These are phyloP conservation scores for Lavandula angustifolia DNA, from an alignment of 257 asterid genomes.

Conservation along the genomic window DNA sequence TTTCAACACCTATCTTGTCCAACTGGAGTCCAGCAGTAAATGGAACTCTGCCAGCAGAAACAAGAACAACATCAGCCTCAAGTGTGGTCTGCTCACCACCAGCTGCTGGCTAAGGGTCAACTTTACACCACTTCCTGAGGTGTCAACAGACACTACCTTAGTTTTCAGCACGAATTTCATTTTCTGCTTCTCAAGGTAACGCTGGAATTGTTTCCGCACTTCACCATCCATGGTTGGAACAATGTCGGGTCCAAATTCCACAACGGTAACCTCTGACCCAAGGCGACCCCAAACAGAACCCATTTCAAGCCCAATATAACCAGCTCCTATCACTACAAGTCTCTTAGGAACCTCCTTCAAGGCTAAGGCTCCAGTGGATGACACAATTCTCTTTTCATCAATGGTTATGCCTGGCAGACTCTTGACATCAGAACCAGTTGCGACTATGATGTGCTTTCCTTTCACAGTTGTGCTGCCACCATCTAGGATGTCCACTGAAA, in stretches of 20 bases:
- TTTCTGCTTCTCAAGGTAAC: slow-evolving; percentile 90
- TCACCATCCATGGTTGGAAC: slow-evolving; percentile 96
- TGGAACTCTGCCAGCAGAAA: too few relatives aligned
- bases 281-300: too few relatives aligned
- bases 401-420: slow-evolving; percentile 42
- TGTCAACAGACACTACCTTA: slow-evolving; percentile 84
- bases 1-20: too few relatives aligned
- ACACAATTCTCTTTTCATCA: slow-evolving; percentile 46
- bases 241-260: too few relatives aligned
- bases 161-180: slow-evolving; percentile 94
- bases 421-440: slow-evolving; percentile 67
- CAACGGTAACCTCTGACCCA: too few relatives aligned
- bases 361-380: slow-evolving; percentile 47
- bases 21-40: too few relatives aligned
- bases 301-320: too few relatives aligned
- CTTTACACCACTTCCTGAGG: slow-evolving; percentile 64
- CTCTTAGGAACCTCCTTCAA: slow-evolving; percentile 68
- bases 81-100: too few relatives aligned
- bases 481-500: slow-evolving; percentile 75
- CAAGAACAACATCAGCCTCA: too few relatives aligned
- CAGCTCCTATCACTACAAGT: slow-evolving; percentile 79
- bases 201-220: slow-evolving; percentile 85
- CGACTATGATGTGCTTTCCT: slow-evolving; percentile 70
- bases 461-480: slow-evolving; percentile 65
- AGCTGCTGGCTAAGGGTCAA: too few relatives aligned